A percentile compares a stretch with the other conserved stretches of the same genome.
These are phyloP conservation scores for Tulasnella sp. DNA, from an alignment of 768 basidiomycete species.

Conservation along the genomic window DNA sequence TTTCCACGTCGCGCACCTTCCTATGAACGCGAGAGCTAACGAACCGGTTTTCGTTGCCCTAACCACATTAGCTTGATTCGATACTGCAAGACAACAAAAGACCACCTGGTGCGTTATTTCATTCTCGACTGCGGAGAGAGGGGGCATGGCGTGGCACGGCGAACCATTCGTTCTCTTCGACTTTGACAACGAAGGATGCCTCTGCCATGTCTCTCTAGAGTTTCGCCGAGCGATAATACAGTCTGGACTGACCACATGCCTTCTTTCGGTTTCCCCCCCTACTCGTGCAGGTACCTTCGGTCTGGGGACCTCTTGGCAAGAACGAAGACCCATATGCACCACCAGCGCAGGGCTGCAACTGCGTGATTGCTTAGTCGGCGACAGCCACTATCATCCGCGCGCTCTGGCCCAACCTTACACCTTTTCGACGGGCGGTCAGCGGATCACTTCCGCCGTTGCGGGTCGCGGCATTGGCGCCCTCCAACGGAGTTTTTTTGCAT, in stretches of 20 bases:
- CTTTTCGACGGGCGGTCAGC: not conserved
- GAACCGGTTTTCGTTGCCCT: not conserved
- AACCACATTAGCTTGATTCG: conserved; percentile 66
- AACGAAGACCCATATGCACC: conserved; percentile 91
- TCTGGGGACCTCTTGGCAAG: conserved; percentile 94
- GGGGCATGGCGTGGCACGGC: not conserved
- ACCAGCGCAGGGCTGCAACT: conserved; percentile 59
- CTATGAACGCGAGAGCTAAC: not conserved
- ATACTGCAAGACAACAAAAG: conserved; percentile 90
- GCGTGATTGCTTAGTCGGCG: conserved; percentile 41
- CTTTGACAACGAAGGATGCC: not conserved
- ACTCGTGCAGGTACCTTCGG: conserved; percentile 70
- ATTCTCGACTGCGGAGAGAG: not conserved
- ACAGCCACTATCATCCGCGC: conserved; percentile 35
- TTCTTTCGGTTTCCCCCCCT: conserved; percentile 13
- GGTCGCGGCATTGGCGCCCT: not conserved
- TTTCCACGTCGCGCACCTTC: not conserved
- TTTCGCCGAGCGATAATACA: conserved; percentile 14
- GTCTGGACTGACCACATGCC: conserved; percentile 29
- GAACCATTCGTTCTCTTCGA: not conserved
- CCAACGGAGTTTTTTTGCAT: not conserved
- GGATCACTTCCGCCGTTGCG: not conserved
- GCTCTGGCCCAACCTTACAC: not conserved
- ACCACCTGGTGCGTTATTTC: conserved; percentile 62
- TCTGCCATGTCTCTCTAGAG: not conserved